Percentiles rank a stretch among this genome's conserved stretches.
These are phyloP conservation scores for Aspergillus ellipticus DNA, from an alignment of 495 filamentous ascomycete genomes.

Conservation along the genomic window DNA sequence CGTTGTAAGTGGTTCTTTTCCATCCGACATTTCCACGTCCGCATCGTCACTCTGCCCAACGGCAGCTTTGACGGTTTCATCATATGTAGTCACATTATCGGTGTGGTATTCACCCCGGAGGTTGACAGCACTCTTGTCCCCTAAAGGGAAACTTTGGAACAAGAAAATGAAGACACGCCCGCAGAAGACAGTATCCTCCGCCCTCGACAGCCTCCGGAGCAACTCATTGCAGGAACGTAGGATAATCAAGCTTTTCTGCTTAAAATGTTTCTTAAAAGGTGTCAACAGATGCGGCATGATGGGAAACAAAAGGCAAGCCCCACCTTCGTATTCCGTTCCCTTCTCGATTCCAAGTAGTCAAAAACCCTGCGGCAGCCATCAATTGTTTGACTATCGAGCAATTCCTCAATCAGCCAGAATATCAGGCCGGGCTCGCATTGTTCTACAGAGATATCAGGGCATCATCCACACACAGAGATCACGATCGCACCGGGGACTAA, in stretches of 20 bases:
- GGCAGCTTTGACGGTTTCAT: slow-evolving; percentile 43
- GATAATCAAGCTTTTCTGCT: slow-evolving; percentile 81
- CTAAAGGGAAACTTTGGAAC: slow-evolving; percentile 93
- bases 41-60: slow-evolving; percentile 36
- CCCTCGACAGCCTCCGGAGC: slow-evolving; percentile 81
- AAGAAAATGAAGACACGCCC: slow-evolving; percentile 96
- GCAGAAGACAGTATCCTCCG: slow-evolving; percentile 95
- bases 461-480: slow-evolving; percentile 5
- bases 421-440: slow-evolving; percentile 80
- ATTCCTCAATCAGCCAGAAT: slow-evolving; percentile 88
- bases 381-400: slow-evolving; percentile 93
- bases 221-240: slow-evolving; percentile 93
- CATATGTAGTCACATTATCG: slow-evolving; percentile 89
- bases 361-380: slow-evolving; percentile 86
- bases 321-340: slow-evolving; percentile 77
- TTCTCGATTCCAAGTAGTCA: slow-evolving; percentile 87
- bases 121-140: slow-evolving; percentile 96
- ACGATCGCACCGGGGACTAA: slow-evolving; percentile 26
- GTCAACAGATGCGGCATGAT: slow-evolving; percentile 13
- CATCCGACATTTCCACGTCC: slow-evolving; percentile 61
- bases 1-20: slow-evolving; percentile 32
- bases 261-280: slow-evolving; percentile 61
- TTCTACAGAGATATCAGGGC: slow-evolving; percentile 45
- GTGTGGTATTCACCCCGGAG: slow-evolving; percentile 92
- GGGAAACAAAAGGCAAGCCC: slow-evolving; percentile 1